Conservation (phyloP, 768 basidiomycete genomes). For the Suillus ampliporus region DNA sequence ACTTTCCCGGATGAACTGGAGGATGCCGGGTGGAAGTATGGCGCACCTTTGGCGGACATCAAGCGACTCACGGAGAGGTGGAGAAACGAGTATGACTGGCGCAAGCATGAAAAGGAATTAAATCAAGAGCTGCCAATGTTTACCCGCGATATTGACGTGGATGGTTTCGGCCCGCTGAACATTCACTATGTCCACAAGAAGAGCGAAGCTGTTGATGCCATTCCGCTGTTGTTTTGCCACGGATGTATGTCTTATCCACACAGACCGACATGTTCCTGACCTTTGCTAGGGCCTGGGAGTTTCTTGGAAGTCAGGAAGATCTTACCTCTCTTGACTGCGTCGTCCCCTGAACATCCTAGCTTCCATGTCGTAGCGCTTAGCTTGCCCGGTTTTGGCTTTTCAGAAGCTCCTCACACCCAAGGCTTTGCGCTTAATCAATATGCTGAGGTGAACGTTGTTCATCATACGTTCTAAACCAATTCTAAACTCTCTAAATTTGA, state of each 20-base stretch:
- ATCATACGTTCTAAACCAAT: no score
- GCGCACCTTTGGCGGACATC: constrained; percentile 53
- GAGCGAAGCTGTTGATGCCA: constrained; percentile 49
- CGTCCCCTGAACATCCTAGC: constrained; percentile 49
- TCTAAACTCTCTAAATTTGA: constrained; percentile 1
- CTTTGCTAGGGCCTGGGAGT: constrained; percentile 60
- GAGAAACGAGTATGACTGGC: constrained; percentile 63
- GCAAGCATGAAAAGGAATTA: constrained; percentile 52
- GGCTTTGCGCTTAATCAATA: constrained; percentile 58
- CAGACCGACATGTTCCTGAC: background rate
- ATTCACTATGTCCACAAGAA: constrained; percentile 66
- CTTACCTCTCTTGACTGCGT: constrained; percentile 49
- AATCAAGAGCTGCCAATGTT: constrained; percentile 44
- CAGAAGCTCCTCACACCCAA: constrained; percentile 56
- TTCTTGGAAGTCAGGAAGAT: constrained; percentile 64
- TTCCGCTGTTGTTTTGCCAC: constrained; percentile 66
- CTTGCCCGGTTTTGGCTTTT: constrained; percentile 53
- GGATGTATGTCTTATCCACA: constrained; percentile 45
- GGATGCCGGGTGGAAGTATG: constrained; percentile 55
- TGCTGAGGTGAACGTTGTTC: constrained; percentile 49
- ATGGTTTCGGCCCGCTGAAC: constrained; percentile 51
- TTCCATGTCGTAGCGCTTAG: constrained; percentile 64
- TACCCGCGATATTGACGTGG: constrained; percentile 54
- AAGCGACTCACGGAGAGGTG: constrained; percentile 54
- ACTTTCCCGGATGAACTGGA: constrained; percentile 65